Conservation (phyloP, 768 basidiomycete species). For the Suillus subluteus region DNA sequence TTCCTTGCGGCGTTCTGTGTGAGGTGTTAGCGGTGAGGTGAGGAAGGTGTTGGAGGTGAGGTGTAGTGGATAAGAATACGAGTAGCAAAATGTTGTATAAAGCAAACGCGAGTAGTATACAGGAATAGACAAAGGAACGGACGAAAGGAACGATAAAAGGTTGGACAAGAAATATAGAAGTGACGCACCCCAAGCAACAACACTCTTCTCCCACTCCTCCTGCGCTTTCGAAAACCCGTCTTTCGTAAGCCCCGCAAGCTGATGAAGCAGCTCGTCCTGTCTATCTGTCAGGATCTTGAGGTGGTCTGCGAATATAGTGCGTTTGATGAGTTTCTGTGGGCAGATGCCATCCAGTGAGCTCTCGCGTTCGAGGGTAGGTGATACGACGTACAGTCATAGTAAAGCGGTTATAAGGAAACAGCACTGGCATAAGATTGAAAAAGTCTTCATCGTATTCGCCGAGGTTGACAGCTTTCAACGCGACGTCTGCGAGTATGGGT, state of each 20-base stretch:
- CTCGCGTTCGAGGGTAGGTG: neutral
- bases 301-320: constrained; percentile 82
- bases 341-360: neutral
- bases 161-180: neutral
- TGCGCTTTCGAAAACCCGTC: constrained; percentile 70
- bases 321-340: constrained; percentile 63
- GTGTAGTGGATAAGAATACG: too few species aligned
- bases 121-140: neutral
- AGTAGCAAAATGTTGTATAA: neutral
- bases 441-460: constrained; percentile 93
- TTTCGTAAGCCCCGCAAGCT: constrained; percentile 63
- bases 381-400: constrained; percentile 75
- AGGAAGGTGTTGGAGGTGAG: neutral
- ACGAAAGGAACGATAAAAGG: neutral
- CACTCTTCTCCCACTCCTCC: constrained; percentile 77
- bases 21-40: neutral
- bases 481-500: constrained; percentile 69
- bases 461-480: constrained; percentile 77
- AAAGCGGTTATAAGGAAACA: constrained; percentile 96
- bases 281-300: constrained; percentile 63
- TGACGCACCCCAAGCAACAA: constrained; percentile 66
- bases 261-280: constrained; percentile 68
- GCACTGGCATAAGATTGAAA: constrained; percentile 82
- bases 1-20: constrained; percentile 58
- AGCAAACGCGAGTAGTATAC: neutral